These are phyloP conservation scores for Fusarium austroafricanum DNA, from an alignment of 2,329 filamentous ascomycete species.

Conservation along the genomic window DNA sequence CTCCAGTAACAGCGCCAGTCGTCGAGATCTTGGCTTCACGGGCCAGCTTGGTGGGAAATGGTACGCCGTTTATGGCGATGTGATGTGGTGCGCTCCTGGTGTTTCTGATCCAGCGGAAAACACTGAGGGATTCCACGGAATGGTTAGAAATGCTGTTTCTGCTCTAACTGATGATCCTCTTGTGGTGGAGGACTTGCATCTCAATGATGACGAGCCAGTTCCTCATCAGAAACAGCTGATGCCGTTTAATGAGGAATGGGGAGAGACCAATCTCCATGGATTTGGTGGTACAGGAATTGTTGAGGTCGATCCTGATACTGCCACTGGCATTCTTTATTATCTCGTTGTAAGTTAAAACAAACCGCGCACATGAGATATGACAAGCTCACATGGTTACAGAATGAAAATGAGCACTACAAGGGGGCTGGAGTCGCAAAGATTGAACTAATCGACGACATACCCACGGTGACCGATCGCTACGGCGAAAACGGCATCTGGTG, in stretches of 20 bases:
- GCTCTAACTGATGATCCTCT: conserved; percentile 51
- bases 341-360: conserved; percentile 49
- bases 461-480: conserved; percentile 51
- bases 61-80: conserved; percentile 52
- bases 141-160: conserved; percentile 55
- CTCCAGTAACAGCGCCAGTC: conserved; percentile 53
- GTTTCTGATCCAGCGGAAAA: conserved; percentile 49
- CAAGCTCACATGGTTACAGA: conserved; percentile 32
- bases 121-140: conserved; percentile 52
- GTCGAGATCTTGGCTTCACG: conserved; percentile 54
- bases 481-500: conserved; percentile 51
- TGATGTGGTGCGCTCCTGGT: conserved; percentile 51
- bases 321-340: conserved; percentile 51
- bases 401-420: conserved; percentile 49
- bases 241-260: conserved; percentile 52
- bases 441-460: conserved; percentile 48
- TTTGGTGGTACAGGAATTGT: conserved; percentile 56
- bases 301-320: conserved; percentile 47
- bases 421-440: conserved; percentile 54
- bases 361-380: no score
- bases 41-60: conserved; percentile 52
- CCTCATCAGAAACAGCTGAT: conserved; percentile 52
- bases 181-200: conserved; percentile 51
- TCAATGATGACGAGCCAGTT: conserved; percentile 48
- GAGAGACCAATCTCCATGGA: conserved; percentile 50